These are phyloP conservation scores for Pleurostoma richardsiae DNA, from an alignment of 2,329 filamentous ascomycete species.

Conservation along the genomic window DNA sequence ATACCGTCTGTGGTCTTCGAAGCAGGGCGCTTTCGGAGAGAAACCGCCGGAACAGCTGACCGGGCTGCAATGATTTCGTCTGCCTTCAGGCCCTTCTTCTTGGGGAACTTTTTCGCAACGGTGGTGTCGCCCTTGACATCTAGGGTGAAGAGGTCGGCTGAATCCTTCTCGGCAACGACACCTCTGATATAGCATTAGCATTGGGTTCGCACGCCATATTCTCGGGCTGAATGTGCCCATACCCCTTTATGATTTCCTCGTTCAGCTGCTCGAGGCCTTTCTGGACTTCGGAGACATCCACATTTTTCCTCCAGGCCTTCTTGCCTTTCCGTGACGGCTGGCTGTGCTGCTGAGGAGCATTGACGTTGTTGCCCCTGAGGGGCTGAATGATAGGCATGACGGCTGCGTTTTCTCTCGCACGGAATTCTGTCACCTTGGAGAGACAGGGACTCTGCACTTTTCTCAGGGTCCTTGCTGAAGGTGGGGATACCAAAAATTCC, in stretches of 20 bases:
- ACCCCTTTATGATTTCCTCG: constrained; percentile 89
- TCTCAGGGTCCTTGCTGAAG: too few relatives aligned
- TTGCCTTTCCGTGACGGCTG: constrained; percentile 96
- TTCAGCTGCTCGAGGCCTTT: constrained; percentile 78
- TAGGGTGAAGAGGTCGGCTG: constrained; percentile 78
- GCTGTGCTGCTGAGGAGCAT: constrained; percentile 73
- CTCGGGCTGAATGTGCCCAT: constrained; percentile 17
- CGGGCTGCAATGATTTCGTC: constrained; percentile 88
- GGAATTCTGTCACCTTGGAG: too few relatives aligned
- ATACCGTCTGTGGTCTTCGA: constrained; percentile 70
- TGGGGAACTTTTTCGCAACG: constrained; percentile 58
- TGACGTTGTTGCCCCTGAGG: constrained; percentile 36
- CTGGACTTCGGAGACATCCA: constrained; percentile 84
- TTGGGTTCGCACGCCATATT: background rate
- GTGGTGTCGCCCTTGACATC: constrained; percentile 68
- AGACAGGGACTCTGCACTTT: too few relatives aligned
- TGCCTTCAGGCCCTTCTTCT: constrained; percentile 75
- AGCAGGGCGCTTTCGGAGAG: constrained; percentile 69
- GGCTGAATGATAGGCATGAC: constrained; percentile 50
- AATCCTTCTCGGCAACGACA: constrained; percentile 75
- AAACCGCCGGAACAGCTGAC: constrained; percentile 75
- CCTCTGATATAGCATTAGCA: constrained; percentile 44
- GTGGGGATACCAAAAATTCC: too few relatives aligned
- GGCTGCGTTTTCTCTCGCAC: background rate
- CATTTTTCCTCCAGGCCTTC: constrained; percentile 98